phyloP scores from a whole-genome alignment of 2,329 filamentous ascomycete species.

The Colletotrichum sp. region DNA sequence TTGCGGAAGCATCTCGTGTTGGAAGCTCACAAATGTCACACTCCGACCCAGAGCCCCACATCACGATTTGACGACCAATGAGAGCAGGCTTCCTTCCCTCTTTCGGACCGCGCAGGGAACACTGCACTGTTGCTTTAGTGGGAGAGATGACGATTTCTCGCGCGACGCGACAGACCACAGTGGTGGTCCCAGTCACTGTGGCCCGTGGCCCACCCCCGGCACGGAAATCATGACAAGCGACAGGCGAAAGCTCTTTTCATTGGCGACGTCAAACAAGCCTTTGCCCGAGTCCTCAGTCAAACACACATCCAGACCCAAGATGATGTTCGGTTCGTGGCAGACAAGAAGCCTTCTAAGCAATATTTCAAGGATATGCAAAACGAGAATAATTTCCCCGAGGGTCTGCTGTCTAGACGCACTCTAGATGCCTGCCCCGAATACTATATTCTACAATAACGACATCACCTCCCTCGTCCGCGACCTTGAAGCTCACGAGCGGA shows the following conservation, averaged over 20 bases:
- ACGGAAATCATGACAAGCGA: no score
- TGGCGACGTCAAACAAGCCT: neutral
- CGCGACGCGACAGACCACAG: no score
- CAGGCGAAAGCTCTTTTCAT: neutral
- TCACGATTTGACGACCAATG: neutral
- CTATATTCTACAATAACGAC: neutral
- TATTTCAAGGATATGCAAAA: neutral
- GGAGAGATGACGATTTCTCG: no score
- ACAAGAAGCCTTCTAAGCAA: neutral
- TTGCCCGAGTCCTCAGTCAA: neutral
- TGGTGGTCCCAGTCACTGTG: no score
- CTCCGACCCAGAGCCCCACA: neutral
- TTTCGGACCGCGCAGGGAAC: no score
- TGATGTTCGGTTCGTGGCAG: neutral
- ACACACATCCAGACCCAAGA: neutral
- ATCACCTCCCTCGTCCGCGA: neutral
- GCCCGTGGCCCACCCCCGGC: no score
- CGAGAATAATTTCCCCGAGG: neutral
- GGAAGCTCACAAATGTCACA: neutral
- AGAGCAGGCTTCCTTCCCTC: no score
- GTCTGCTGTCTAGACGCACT: neutral
- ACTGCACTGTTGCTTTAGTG: no score
- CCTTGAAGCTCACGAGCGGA: neutral
- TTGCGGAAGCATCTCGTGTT: no score
- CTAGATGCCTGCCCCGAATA: neutral